phyloP scores from a whole-genome alignment of 2,329 filamentous ascomycete genomes.

The Cordyceps farinosa region DNA sequence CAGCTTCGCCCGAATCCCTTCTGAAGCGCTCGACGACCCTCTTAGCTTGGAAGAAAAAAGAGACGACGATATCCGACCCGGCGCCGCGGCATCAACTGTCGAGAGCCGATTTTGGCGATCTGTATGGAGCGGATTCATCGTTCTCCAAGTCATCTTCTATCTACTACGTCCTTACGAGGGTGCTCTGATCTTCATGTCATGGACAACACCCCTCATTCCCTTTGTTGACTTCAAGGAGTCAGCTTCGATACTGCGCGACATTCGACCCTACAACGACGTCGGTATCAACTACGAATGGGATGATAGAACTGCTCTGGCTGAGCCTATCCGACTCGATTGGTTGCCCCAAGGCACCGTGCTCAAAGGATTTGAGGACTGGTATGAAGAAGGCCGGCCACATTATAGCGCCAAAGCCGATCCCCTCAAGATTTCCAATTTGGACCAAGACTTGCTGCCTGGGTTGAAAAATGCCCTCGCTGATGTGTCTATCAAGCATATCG shows the following conservation, averaged over 20 bases:
- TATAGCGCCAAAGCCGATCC: constrained; percentile 38
- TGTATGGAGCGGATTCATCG: constrained; percentile 16
- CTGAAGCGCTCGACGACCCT: neutral
- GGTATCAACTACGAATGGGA: constrained; percentile 30
- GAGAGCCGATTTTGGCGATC: constrained; percentile 17
- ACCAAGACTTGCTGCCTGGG: constrained; percentile 30
- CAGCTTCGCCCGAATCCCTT: constrained; percentile 1
- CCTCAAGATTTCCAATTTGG: constrained; percentile 38
- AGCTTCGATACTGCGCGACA: constrained; percentile 28
- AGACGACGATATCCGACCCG: neutral
- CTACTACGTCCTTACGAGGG: constrained; percentile 30
- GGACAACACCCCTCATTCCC: constrained; percentile 33
- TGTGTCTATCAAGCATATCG: constrained; percentile 40
- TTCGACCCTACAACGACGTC: constrained; percentile 26
- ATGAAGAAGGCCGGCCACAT: constrained; percentile 22
- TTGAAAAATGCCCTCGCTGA: constrained; percentile 26
- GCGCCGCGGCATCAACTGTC: neutral
- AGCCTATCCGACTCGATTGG: constrained; percentile 25
- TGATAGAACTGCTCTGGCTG: constrained; percentile 25
- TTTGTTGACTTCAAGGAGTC: constrained; percentile 35
- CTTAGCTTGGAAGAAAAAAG: neutral
- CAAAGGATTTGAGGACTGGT: constrained; percentile 30
- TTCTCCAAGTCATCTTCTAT: constrained; percentile 27
- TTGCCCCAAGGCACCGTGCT: constrained; percentile 24
- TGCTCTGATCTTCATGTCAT: constrained; percentile 34